Evolutionary conservation across 768 basidiomycete species (phyloP).

Genomic region (Suillus weaverae): DNA sequence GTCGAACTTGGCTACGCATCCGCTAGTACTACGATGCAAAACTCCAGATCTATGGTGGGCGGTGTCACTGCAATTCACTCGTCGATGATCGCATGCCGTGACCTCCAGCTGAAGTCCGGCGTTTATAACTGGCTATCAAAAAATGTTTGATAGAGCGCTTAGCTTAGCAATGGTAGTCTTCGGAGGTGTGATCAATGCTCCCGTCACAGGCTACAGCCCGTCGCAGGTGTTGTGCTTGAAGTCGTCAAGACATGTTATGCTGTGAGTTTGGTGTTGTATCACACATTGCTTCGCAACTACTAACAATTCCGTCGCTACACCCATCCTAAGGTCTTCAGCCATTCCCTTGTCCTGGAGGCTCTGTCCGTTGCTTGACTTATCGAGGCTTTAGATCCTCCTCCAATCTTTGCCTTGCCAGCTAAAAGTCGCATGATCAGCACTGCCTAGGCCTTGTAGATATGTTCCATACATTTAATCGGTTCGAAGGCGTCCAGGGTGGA

Average conservation of each 20-base stretch:
- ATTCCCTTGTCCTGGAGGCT: slow-evolving; percentile 25
- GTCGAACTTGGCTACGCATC: slow-evolving; percentile 1
- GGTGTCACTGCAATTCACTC: neutral
- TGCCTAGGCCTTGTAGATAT: slow-evolving; percentile 42
- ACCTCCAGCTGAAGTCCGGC: slow-evolving; percentile 6
- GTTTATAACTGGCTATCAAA: slow-evolving; percentile 10
- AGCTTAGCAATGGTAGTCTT: slow-evolving; percentile 14
- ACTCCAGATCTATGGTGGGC: neutral
- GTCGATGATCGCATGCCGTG: neutral
- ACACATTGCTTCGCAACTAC: slow-evolving; percentile 18
- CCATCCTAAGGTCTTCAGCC: slow-evolving; percentile 28
- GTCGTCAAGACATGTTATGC: slow-evolving; percentile 15
- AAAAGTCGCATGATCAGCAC: slow-evolving; percentile 39
- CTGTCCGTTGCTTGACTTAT: slow-evolving; percentile 19
- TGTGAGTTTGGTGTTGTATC: slow-evolving; percentile 17
- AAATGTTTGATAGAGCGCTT: slow-evolving; percentile 9
- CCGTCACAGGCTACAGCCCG: slow-evolving; percentile 38
- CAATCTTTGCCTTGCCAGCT: slow-evolving; percentile 9
- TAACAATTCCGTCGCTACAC: slow-evolving; percentile 23
- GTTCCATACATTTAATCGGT: slow-evolving; percentile 39
- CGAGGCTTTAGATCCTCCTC: slow-evolving; percentile 16
- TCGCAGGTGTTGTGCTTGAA: slow-evolving; percentile 21
- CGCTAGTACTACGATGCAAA: neutral
- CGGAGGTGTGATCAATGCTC: slow-evolving; percentile 21
- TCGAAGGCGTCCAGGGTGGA: slow-evolving; percentile 13